phyloP scores from a whole-genome alignment of 2,329 filamentous ascomycete species.

The Phialemonium atrogriseum region DNA sequence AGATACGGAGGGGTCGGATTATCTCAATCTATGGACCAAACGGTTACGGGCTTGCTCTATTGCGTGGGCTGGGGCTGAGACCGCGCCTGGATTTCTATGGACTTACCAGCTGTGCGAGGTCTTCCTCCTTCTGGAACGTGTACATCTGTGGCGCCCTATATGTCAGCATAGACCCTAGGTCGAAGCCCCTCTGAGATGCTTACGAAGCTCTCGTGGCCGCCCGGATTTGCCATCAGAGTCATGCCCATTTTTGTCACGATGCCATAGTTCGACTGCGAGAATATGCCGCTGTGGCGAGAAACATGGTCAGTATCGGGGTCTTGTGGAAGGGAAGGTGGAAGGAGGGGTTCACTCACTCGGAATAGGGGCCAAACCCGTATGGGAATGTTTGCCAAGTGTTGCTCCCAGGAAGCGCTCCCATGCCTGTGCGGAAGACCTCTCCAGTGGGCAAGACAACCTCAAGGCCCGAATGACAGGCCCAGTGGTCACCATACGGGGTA shows the following conservation, averaged over 20 bases:
- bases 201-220: constrained; percentile 33
- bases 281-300: constrained; percentile 37
- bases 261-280: constrained; percentile 40
- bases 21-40: constrained; percentile 31
- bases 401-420: constrained; percentile 27
- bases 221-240: constrained; percentile 42
- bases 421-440: constrained; percentile 31
- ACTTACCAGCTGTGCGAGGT: constrained; percentile 33
- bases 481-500: constrained; percentile 36
- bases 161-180: background rate
- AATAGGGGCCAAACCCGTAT: constrained; percentile 29
- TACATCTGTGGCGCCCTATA: constrained; percentile 27
- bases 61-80: too few species aligned
- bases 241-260: constrained; percentile 46
- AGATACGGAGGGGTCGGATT: constrained; percentile 31
- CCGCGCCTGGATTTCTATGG: background rate
- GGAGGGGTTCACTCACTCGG: constrained; percentile 17
- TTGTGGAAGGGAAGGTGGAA: too few species aligned
- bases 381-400: constrained; percentile 33
- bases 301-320: too few species aligned
- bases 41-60: too few species aligned
- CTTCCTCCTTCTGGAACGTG: constrained; percentile 38
- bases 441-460: constrained; percentile 34
- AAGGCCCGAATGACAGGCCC: constrained; percentile 29
- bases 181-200: constrained; percentile 4